Conservation (phyloP, 148 eudicot species). For the Heliosperma pusillum region DNA sequence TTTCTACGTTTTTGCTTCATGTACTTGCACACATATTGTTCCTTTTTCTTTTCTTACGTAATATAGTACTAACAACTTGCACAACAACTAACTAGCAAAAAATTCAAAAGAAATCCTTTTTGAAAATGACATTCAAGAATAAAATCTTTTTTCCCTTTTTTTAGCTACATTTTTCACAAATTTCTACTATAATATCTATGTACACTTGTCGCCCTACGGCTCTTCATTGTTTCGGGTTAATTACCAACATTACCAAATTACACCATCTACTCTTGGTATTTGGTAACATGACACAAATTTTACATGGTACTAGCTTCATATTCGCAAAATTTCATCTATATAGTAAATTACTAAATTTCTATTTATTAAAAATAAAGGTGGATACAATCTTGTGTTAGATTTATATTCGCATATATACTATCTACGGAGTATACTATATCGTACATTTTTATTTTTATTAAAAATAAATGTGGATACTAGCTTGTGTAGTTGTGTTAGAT, state of each 20-base stretch:
- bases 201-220: not conserved
- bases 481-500: too few species aligned
- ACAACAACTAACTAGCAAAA: not conserved
- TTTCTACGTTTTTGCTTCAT: slow-evolving; percentile 2
- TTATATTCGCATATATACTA: too few species aligned
- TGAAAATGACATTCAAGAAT: slow-evolving; percentile 24
- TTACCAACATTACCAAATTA: not conserved
- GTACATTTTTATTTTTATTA: too few species aligned
- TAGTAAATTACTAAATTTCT: too few species aligned
- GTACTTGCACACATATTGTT: slow-evolving; percentile 10
- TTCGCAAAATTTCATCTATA: too few species aligned
- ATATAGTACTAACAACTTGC: slow-evolving; percentile 27
- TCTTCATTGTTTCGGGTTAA: not conserved
- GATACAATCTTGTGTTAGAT: too few species aligned
- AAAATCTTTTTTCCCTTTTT: slow-evolving; percentile 14
- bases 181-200: not conserved
- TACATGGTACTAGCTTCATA: too few species aligned
- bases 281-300: too few species aligned
- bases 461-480: too few species aligned
- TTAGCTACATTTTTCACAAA: not conserved
- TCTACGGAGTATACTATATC: too few species aligned
- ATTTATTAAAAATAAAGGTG: too few species aligned
- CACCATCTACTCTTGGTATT: too few species aligned
- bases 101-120: not conserved
- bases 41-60: not conserved